Conservation (phyloP, 2,329 filamentous ascomycete species). For the Malbranchea zuffiana region DNA sequence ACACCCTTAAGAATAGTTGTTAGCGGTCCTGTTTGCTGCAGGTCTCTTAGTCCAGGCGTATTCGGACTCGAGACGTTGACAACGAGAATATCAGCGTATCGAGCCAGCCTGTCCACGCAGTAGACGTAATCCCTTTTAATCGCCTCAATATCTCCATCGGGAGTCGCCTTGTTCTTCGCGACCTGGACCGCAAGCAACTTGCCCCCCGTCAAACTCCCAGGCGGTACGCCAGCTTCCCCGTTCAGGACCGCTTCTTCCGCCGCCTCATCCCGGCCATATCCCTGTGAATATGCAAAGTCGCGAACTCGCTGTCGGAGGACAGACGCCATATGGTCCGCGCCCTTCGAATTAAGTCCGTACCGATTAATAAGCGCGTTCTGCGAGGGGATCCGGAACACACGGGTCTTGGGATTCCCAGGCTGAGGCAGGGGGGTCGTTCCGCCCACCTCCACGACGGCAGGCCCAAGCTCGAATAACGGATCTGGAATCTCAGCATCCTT, state of each 20-base stretch:
- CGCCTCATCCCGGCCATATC: conserved; percentile 51
- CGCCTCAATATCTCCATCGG: conserved; percentile 71
- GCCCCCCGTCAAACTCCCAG: conserved; percentile 67
- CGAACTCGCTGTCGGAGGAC: conserved; percentile 66
- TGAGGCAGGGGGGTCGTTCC: conserved; percentile 83
- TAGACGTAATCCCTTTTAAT: conserved; percentile 74
- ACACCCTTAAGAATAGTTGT: conserved; percentile 72
- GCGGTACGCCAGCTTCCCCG: conserved; percentile 63
- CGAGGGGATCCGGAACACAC: conserved; percentile 75
- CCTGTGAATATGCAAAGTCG: conserved; percentile 60
- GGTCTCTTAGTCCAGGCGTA: conserved; percentile 75
- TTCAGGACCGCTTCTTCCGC: conserved; percentile 64
- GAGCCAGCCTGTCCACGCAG: conserved; percentile 70
- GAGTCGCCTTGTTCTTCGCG: conserved; percentile 91
- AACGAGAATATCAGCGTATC: conserved; percentile 89
- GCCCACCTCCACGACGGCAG: conserved; percentile 82
- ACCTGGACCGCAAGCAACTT: conserved; percentile 81
- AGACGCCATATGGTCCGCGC: conserved; percentile 76
- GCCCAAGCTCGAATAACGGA: conserved; percentile 70
- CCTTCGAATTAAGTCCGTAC: conserved; percentile 87
- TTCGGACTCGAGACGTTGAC: conserved; percentile 98
- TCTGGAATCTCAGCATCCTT: conserved; percentile 87
- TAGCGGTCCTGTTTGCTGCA: conserved; percentile 76
- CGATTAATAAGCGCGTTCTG: conserved; percentile 87
- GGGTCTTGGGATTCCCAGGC: conserved; percentile 72